phyloP scores from a whole-genome alignment of 257 asterid genomes.

The Cordia subcordata region DNA sequence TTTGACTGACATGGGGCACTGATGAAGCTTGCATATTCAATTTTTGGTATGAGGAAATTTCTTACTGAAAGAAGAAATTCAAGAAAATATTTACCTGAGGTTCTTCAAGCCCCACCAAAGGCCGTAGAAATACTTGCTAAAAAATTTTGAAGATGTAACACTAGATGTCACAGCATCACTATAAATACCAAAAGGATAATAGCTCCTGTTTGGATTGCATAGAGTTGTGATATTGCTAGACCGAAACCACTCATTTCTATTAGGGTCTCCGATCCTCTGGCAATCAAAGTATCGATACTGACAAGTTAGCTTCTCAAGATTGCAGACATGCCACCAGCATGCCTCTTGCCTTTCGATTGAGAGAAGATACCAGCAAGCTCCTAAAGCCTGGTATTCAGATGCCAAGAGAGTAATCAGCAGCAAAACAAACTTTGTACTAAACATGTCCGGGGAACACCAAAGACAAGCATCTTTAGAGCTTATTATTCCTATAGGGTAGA shows the following conservation, averaged over 20 bases:
- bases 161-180: constrained; percentile 61
- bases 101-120: constrained; percentile 97
- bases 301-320: constrained; percentile 47
- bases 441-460: too few species aligned
- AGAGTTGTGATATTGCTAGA: constrained; percentile 52
- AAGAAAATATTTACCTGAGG: constrained; percentile 47
- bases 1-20: too few species aligned
- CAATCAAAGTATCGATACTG: constrained; percentile 60
- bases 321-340: constrained; percentile 77
- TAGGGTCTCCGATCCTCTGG: constrained; percentile 32
- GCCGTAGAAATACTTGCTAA: constrained; percentile 85
- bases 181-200: constrained; percentile 82
- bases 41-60: too few species aligned
- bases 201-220: constrained; percentile 45
- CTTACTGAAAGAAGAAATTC: too few species aligned
- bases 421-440: too few species aligned
- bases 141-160: constrained; percentile 65
- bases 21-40: too few species aligned
- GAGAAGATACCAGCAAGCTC: constrained; percentile 95
- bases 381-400: constrained; percentile 28
- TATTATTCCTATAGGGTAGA: too few species aligned
- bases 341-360: constrained; percentile 93
- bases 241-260: constrained; percentile 54
- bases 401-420: too few species aligned
- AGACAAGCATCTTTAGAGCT: too few species aligned